Evolutionary conservation across 2,329 filamentous ascomycete species (phyloP).

Genomic region (Herpomyces periplanetae): DNA sequence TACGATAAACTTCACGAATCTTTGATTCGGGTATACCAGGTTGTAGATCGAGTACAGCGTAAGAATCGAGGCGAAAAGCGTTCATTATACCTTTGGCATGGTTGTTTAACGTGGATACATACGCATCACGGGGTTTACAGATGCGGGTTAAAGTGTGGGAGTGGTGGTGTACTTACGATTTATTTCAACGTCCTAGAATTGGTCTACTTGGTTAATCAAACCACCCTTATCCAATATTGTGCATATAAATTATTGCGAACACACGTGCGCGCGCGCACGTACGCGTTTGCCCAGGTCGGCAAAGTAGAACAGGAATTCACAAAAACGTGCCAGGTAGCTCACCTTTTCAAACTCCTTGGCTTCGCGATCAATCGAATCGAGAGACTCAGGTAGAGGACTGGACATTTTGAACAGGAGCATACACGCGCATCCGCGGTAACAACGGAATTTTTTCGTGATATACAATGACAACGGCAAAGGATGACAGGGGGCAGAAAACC

Average conservation of each 20-base stretch:
- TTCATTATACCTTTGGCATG: constrained; percentile 1
- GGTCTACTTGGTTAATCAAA: no score
- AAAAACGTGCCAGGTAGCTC: no score
- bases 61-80: constrained; percentile 12
- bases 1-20: constrained; percentile 75
- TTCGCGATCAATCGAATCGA: constrained; percentile 44
- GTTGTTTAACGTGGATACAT: constrained; percentile 2
- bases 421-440: no score
- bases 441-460: no score
- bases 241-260: constrained; percentile 3
- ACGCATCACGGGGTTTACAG: constrained; percentile 1
- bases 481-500: neutral
- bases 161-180: constrained; percentile 14
- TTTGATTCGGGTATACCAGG: constrained; percentile 80
- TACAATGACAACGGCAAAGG: neutral
- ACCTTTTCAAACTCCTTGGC: constrained; percentile 73
- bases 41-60: constrained; percentile 75
- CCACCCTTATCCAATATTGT: constrained; percentile 3
- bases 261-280: neutral
- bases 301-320: constrained; percentile 1
- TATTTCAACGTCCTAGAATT: constrained; percentile 51
- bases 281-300: constrained; percentile 1
- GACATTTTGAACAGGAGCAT: no score
- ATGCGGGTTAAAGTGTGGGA: constrained; percentile 15
- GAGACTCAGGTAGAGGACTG: no score